These are phyloP conservation scores for Saccharomyces hybrid DNA, from an alignment of 1,139 yeast species.

Conservation along the genomic window DNA sequence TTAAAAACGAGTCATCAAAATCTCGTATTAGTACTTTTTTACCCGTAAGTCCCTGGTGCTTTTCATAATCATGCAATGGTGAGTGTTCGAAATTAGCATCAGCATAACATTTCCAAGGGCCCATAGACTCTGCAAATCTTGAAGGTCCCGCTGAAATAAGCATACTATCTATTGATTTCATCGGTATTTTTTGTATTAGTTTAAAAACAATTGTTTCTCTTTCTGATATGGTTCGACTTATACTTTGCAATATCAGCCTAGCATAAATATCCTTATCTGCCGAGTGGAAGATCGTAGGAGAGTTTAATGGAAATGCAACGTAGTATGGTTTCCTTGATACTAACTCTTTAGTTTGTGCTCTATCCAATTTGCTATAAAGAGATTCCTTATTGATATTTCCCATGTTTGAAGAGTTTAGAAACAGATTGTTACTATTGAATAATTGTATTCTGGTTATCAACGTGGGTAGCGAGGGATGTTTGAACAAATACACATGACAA, in stretches of 20 bases:
- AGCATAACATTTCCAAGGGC: constrained; percentile 67
- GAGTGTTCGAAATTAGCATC: constrained; percentile 54
- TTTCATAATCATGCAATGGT: constrained; percentile 42
- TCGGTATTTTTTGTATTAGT: constrained; percentile 38
- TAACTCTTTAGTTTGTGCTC: constrained; percentile 33
- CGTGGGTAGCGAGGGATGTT: constrained; percentile 56
- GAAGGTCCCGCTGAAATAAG: constrained; percentile 51
- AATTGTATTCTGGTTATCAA: constrained; percentile 59
- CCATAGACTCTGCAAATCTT: constrained; percentile 51
- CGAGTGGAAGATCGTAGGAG: constrained; percentile 61
- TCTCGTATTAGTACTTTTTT: constrained; percentile 10
- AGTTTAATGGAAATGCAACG: constrained; percentile 57
- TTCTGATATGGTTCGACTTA: constrained; percentile 45
- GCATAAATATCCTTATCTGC: constrained; percentile 43
- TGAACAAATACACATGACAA: constrained; percentile 58
- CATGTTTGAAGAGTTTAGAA: constrained; percentile 5
- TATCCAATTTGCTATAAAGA: constrained; percentile 16
- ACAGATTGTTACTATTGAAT: constrained; percentile 41
- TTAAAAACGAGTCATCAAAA: constrained; percentile 4
- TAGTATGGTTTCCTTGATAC: constrained; percentile 54
- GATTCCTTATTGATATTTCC: constrained; percentile 6
- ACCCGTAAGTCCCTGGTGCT: constrained; percentile 22
- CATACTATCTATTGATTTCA: constrained; percentile 37
- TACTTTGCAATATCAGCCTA: constrained; percentile 50
- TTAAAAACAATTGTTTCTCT: constrained; percentile 31